Conservation (phyloP, 331 rosid species). For the Pyrus hybrid region DNA sequence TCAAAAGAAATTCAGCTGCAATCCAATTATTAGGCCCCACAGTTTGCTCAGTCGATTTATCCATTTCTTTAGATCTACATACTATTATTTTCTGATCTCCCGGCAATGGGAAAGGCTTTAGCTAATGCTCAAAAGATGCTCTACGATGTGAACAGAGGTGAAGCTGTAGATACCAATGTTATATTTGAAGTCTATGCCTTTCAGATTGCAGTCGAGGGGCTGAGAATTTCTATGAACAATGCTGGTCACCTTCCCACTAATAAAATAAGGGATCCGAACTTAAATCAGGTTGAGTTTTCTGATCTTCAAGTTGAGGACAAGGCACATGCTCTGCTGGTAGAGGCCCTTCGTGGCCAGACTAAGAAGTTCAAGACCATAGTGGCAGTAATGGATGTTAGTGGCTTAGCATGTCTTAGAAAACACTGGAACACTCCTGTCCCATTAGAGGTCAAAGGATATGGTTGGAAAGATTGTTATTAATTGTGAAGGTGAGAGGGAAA, state of each 20-base stretch:
- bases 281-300: constrained; percentile 28
- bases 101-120: constrained; percentile 57
- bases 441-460: constrained; percentile 41
- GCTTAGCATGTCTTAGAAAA: constrained; percentile 64
- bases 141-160: constrained; percentile 53
- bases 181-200: constrained; percentile 58
- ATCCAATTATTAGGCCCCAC: constrained; percentile 40
- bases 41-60: constrained; percentile 58
- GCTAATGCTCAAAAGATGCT: constrained; percentile 66
- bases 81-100: constrained; percentile 44
- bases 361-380: constrained; percentile 61
- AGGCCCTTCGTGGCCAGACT: constrained; percentile 56
- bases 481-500: constrained; percentile 31
- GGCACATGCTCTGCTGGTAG: constrained; percentile 51
- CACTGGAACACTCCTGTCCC: constrained; percentile 69
- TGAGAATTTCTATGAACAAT: constrained; percentile 58
- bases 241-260: constrained; percentile 31
- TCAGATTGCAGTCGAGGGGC: constrained; percentile 67
- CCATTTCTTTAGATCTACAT: constrained; percentile 62
- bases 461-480: constrained; percentile 36
- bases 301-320: constrained; percentile 64
- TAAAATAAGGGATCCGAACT: constrained; percentile 18
- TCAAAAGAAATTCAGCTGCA: constrained; percentile 30
- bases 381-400: constrained; percentile 67
- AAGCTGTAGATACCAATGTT: constrained; percentile 39